These are phyloP conservation scores for Zalaria sp. DNA, from an alignment of 2,329 filamentous ascomycete species.

Conservation along the genomic window DNA sequence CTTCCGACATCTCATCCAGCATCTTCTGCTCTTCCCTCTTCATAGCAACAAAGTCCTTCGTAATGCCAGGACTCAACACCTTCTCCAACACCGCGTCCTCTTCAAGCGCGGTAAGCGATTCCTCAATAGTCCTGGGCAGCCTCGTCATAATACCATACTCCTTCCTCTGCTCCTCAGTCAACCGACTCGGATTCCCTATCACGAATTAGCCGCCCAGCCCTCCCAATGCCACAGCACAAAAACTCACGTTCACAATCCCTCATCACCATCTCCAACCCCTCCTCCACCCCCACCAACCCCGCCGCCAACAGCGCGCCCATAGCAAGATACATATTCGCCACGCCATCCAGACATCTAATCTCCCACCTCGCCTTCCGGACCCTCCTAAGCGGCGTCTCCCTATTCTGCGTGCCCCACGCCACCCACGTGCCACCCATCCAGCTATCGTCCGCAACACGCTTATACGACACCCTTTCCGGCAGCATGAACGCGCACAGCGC, in stretches of 20 bases:
- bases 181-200: slow-evolving; percentile 34
- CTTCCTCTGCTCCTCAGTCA: slow-evolving; percentile 33
- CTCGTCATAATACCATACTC: slow-evolving; percentile 39
- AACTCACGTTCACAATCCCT: slow-evolving; percentile 33
- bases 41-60: slow-evolving; percentile 42
- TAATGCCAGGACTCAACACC: slow-evolving; percentile 35
- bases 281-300: slow-evolving; percentile 41
- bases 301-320: slow-evolving; percentile 46
- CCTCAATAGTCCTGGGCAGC: slow-evolving; percentile 40
- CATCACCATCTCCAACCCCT: slow-evolving; percentile 30
- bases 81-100: slow-evolving; percentile 32
- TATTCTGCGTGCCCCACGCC: slow-evolving; percentile 69
- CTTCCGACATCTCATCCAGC: slow-evolving; percentile 33
- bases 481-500: slow-evolving; percentile 57
- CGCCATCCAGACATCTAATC: slow-evolving; percentile 61
- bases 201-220: slow-evolving; percentile 2
- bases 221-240: not conserved
- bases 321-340: slow-evolving; percentile 66
- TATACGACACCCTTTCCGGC: slow-evolving; percentile 52
- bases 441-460: slow-evolving; percentile 49
- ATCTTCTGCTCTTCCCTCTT: slow-evolving; percentile 46
- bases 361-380: slow-evolving; percentile 62
- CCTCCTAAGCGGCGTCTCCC: slow-evolving; percentile 59
- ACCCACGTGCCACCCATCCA: slow-evolving; percentile 74
- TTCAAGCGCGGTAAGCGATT: slow-evolving; percentile 40